phyloP scores from a whole-genome alignment of 352 stramenopile species.

The Phytophthora pinifolia region DNA sequence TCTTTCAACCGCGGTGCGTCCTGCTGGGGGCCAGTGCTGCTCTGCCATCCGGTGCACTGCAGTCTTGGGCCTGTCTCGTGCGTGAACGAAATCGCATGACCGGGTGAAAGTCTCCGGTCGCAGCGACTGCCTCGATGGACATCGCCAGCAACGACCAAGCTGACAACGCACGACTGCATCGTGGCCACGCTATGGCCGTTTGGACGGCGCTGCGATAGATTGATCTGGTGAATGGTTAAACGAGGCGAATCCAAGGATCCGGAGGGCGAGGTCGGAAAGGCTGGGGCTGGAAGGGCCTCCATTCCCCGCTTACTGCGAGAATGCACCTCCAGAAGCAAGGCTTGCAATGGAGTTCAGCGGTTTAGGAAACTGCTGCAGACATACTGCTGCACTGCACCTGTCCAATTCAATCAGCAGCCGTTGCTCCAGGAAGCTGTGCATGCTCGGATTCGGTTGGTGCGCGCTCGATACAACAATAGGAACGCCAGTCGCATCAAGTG shows the following conservation, averaged over 20 bases:
- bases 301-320: no score
- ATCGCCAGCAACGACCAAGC: not conserved
- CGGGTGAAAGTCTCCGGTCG: slow-evolving; percentile 19
- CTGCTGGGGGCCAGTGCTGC: not conserved
- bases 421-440: no score
- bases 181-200: no score
- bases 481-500: no score
- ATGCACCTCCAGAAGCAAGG: not conserved
- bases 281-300: slow-evolving; percentile 12
- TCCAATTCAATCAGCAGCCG: not conserved
- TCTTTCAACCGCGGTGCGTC: no score
- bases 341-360: slow-evolving; percentile 1
- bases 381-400: not conserved
- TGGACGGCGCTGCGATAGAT: not conserved
- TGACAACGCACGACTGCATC: slow-evolving; percentile 9
- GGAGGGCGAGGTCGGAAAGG: slow-evolving; percentile 9
- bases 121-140: slow-evolving; percentile 3
- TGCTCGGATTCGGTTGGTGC: no score
- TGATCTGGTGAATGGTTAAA: not conserved
- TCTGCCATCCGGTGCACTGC: not conserved
- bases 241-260: not conserved
- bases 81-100: no score
- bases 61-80: no score
- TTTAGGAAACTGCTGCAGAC: not conserved
- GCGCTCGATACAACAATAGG: no score